phyloP scores from a whole-genome alignment of 371 early-diverging fungal genomes.

The Mucor ambiguus region DNA sequence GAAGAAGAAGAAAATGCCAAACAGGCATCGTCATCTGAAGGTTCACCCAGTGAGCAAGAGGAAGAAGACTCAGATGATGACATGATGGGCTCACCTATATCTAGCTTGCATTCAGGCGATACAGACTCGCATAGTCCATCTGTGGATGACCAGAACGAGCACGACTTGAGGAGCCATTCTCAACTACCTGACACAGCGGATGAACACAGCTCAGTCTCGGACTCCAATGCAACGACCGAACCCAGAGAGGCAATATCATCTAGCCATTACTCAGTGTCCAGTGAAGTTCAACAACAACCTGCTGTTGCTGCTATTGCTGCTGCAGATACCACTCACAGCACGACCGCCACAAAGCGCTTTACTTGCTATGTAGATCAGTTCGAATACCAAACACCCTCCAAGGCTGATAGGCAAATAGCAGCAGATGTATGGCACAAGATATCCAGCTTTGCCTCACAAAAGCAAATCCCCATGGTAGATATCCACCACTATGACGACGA shows the following conservation, averaged over 20 bases:
- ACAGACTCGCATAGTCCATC: not conserved
- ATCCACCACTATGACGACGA: conserved; percentile 34
- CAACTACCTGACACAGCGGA: too few relatives aligned
- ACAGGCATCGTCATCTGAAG: not conserved
- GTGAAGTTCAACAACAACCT: not conserved
- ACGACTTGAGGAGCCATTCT: too few relatives aligned
- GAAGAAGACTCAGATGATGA: not conserved
- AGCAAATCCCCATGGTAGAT: conserved; percentile 30
- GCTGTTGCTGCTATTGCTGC: too few relatives aligned
- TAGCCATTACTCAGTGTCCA: not conserved
- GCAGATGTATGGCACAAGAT: not conserved
- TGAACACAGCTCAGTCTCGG: not conserved
- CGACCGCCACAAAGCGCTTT: not conserved
- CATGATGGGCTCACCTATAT: not conserved
- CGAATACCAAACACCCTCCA: not conserved
- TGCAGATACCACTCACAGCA: not conserved
- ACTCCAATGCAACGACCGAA: not conserved
- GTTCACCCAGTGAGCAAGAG: not conserved
- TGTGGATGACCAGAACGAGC: not conserved
- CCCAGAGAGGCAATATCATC: not conserved
- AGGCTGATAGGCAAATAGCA: not conserved
- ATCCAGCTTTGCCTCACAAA: conserved; percentile 16
- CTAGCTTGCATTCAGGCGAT: not conserved
- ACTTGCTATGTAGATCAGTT: not conserved
- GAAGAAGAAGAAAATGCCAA: not conserved